Evolutionary conservation across 2,329 filamentous ascomycete species (phyloP).

Genomic region (Verticillium isaacii): DNA sequence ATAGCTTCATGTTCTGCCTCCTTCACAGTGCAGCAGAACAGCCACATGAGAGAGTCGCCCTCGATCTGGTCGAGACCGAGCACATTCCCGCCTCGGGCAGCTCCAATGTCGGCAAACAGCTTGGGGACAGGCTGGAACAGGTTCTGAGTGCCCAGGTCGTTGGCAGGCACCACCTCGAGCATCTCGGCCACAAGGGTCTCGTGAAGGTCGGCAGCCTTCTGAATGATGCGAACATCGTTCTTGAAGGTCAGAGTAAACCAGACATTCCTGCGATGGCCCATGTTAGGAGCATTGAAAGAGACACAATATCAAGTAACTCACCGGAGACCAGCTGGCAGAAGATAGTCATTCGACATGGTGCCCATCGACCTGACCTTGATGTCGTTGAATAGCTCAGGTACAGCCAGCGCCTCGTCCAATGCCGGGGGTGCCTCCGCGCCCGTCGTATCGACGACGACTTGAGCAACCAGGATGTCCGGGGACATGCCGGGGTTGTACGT

Average conservation of each 20-base stretch:
- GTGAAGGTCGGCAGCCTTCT: conserved; percentile 9
- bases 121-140: conserved; percentile 9
- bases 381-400: conserved; percentile 4
- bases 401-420: conserved; percentile 1
- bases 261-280: neutral
- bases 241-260: conserved; percentile 7
- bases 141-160: conserved; percentile 10
- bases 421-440: neutral
- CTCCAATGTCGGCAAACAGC: conserved; percentile 8
- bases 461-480: conserved; percentile 12
- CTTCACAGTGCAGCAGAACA: neutral
- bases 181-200: conserved; percentile 4
- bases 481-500: conserved; percentile 11
- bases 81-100: conserved; percentile 4
- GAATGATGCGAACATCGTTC: conserved; percentile 11
- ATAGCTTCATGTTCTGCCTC: neutral
- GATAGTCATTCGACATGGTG: conserved; percentile 6
- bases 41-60: conserved; percentile 6
- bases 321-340: conserved; percentile 4
- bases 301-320: conserved; percentile 3
- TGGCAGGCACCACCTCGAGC: neutral
- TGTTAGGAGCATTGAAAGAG: neutral
- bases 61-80: conserved; percentile 9
- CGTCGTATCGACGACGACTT: conserved; percentile 11
- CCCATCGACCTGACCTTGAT: conserved; percentile 5